Conservation (phyloP, 805 yeast species). For the Pichia deserticola region DNA sequence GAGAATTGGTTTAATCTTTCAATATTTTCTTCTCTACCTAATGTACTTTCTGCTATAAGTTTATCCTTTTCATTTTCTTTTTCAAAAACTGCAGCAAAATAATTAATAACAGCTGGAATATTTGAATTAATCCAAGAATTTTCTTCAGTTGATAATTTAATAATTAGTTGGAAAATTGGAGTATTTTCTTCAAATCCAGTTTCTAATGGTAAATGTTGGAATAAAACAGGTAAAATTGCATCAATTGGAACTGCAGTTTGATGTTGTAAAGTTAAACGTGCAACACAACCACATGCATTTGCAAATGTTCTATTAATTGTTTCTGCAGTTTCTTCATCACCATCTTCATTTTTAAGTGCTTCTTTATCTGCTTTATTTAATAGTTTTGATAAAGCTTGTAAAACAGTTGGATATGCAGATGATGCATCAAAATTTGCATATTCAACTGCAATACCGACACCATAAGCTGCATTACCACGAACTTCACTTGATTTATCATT, state of each 20-base stretch:
- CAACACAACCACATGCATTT: slow-evolving; percentile 95
- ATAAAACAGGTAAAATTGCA: slow-evolving; percentile 65
- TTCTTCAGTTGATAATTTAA: slow-evolving; percentile 51
- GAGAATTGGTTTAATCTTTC: slow-evolving; percentile 76
- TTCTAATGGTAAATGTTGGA: slow-evolving; percentile 75
- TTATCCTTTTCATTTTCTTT: slow-evolving; percentile 71
- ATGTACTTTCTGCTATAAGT: slow-evolving; percentile 62
- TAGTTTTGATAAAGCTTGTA: slow-evolving; percentile 61
- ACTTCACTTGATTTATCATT: slow-evolving; percentile 79
- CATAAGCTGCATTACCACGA: slow-evolving; percentile 92
- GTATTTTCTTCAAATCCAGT: slow-evolving; percentile 89
- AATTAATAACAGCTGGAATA: slow-evolving; percentile 56
- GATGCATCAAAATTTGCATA: slow-evolving; percentile 47
- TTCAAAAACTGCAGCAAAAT: slow-evolving; percentile 62
- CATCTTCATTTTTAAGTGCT: slow-evolving; percentile 48
- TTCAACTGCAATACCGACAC: slow-evolving; percentile 73
- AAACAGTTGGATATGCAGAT: slow-evolving; percentile 57
- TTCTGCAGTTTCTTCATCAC: slow-evolving; percentile 73
- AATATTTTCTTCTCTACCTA: slow-evolving; percentile 79
- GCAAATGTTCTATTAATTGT: slow-evolving; percentile 79
- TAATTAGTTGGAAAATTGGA: slow-evolving; percentile 76
- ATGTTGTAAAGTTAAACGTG: slow-evolving; percentile 77
- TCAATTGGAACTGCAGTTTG: slow-evolving; percentile 67
- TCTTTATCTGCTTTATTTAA: slow-evolving; percentile 75
- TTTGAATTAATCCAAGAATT: slow-evolving; percentile 46